Evolutionary conservation across 441 rosid genomes (phyloP).

Genomic region (Geranium incanum): DNA sequence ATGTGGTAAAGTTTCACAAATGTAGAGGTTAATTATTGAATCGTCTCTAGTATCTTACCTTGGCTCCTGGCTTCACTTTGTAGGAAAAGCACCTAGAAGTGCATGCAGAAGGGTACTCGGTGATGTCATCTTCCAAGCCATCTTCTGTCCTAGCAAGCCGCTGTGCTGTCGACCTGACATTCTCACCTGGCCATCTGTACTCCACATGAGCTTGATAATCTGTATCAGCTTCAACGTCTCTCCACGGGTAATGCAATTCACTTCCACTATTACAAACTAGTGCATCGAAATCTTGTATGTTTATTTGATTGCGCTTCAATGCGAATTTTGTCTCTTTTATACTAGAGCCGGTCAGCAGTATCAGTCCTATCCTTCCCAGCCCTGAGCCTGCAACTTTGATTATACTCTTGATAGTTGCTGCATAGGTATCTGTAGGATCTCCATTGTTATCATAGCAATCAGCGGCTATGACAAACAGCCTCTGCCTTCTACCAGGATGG

Average conservation of each 20-base stretch:
- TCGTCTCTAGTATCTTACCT: constrained; percentile 35
- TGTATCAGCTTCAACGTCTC: constrained; percentile 55
- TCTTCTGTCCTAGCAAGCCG: constrained; percentile 53
- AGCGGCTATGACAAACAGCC: constrained; percentile 57
- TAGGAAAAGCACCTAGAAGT: constrained; percentile 60
- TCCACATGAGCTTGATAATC: constrained; percentile 70
- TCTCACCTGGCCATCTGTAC: constrained; percentile 87
- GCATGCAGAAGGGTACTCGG: constrained; percentile 38
- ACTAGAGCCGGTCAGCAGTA: constrained; percentile 58
- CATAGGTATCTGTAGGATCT: constrained; percentile 33
- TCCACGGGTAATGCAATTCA: constrained; percentile 74
- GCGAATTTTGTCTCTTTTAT: constrained; percentile 52
- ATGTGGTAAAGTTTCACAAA: constrained; percentile 11
- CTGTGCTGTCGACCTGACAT: constrained; percentile 40
- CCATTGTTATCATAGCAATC: constrained; percentile 55
- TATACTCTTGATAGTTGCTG: constrained; percentile 47
- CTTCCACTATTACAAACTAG: constrained; percentile 77
- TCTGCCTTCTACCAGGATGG: constrained; percentile 70
- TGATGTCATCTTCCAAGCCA: constrained; percentile 43
- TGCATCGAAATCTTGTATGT: constrained; percentile 71
- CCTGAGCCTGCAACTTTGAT: constrained; percentile 55
- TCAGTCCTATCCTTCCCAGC: constrained; percentile 52
- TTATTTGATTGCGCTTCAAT: constrained; percentile 41
- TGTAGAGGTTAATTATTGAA: neutral
- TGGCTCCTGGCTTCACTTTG: constrained; percentile 54